Evolutionary conservation across 2,329 filamentous ascomycete genomes (phyloP), one percentile per base, ranked within the genome.

Genomic region (Basipetospora chlamydospora): DNA sequence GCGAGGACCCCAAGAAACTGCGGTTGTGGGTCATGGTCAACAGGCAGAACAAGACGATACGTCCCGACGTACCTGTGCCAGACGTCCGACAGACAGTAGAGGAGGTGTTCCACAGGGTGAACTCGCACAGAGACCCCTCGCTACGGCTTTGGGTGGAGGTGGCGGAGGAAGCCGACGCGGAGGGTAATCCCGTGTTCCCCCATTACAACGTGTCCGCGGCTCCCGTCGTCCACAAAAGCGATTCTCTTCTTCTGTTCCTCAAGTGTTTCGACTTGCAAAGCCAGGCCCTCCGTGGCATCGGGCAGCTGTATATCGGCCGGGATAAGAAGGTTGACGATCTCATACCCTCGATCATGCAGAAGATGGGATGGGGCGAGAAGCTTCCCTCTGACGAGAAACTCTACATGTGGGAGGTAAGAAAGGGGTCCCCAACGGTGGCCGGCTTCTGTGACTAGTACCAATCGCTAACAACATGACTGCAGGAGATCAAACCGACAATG

Each of bases 1-100:
- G 64, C 0, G 57, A 80, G 34, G 76, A 87, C 30, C 65, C 79
- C 1, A 74, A 75, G 39, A 71, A 73, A 42, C 60, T 96, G 17
- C 75, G 90, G 16, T 71, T 94, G 13, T 98, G 90, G 92, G 75
- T 85, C 38, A 95, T 98, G 87, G 90, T 98, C 1, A 96, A 95
- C 52, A 80, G 90, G 9, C 90, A 98, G 55, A 98, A 98, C 54
- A 95, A 94, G 58, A 98, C 90, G 0, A 80, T 85, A 26, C 76
- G 90, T 13, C 90, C 92, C 0, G 90, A 98, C 52, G 78, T 84
- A 40, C 83, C 86, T 0, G 76, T 98, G 33, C 73, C 73, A 53
- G 86, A 93, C 49, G 60, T 75, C 2, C 69, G 78, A 5, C 80
- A 84, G 54, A 87, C 77, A 0, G 64, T 90, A 11, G 82, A 87